Conservation (phyloP, 768 basidiomycete species). For the Agaricus subrufescens region DNA sequence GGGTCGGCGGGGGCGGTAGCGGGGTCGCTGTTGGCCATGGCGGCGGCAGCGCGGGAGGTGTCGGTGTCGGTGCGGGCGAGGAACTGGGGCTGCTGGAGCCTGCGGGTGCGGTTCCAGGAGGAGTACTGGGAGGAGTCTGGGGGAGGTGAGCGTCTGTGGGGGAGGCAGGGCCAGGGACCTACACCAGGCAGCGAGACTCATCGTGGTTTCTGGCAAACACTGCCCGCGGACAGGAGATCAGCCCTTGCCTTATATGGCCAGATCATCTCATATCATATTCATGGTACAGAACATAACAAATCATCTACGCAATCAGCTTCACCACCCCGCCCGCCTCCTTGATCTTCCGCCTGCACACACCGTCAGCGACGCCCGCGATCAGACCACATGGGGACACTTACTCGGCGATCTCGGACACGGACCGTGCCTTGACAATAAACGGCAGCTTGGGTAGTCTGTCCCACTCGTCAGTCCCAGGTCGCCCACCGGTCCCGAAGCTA, state of each 20-base stretch:
- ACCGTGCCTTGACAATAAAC: slow-evolving; percentile 98
- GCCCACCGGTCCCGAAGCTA: slow-evolving; percentile 13
- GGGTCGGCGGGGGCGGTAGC: slow-evolving; percentile 11
- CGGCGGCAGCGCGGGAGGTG: slow-evolving; percentile 41
- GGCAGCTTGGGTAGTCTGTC: slow-evolving; percentile 80
- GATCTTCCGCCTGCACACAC: slow-evolving; percentile 55
- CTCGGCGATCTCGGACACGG: slow-evolving; percentile 87
- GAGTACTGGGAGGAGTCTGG: slow-evolving; percentile 46
- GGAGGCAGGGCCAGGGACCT: slow-evolving; percentile 13
- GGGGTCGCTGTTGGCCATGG: slow-evolving; percentile 38
- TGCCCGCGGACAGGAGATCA: slow-evolving; percentile 7
- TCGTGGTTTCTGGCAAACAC: slow-evolving; percentile 9
- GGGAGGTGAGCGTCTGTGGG: neutral
- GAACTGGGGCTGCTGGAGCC: slow-evolving; percentile 46
- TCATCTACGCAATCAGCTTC: slow-evolving; percentile 75
- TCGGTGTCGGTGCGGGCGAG: slow-evolving; percentile 47
- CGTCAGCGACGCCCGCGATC: slow-evolving; percentile 1
- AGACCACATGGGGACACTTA: slow-evolving; percentile 22
- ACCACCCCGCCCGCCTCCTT: slow-evolving; percentile 95
- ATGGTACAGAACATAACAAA: slow-evolving; percentile 20
- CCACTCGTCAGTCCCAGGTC: neutral
- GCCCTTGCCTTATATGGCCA: slow-evolving; percentile 6
- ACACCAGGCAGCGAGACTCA: slow-evolving; percentile 37
- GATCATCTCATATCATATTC: slow-evolving; percentile 11
- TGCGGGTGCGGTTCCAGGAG: slow-evolving; percentile 53